A percentile compares a stretch with the other conserved stretches of the same genome.
phyloP scores from a whole-genome alignment of 345 rosid genomes.

The Jatropha curcas region DNA sequence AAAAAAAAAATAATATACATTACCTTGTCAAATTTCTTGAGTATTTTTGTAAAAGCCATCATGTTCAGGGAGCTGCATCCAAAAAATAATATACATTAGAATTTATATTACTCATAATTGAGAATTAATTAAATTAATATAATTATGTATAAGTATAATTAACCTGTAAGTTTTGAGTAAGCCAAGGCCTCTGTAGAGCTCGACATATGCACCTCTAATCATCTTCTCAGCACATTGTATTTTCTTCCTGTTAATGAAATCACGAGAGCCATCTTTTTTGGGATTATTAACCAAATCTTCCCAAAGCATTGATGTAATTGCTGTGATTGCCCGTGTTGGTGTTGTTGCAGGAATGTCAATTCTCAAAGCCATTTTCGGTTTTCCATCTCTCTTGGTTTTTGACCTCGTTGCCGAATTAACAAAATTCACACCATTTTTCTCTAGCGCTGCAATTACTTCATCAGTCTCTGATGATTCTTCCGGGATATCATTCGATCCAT shows the following conservation, averaged over 20 bases:
- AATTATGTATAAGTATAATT: not conserved
- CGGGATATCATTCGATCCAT: constrained; percentile 33
- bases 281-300: constrained; percentile 90
- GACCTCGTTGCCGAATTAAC: constrained; percentile 58
- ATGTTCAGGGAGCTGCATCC: constrained; percentile 73
- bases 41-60: constrained; percentile 83
- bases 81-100: too few relatives aligned
- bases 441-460: constrained; percentile 67
- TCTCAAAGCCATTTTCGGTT: constrained; percentile 72
- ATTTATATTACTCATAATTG: too few relatives aligned
- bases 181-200: constrained; percentile 80
- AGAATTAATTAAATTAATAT: not conserved
- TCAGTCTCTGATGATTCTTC: constrained; percentile 49
- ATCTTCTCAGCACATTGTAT: constrained; percentile 84
- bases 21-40: constrained; percentile 98
- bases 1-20: too few relatives aligned
- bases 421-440: constrained; percentile 73
- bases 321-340: constrained; percentile 58
- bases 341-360: constrained; percentile 71
- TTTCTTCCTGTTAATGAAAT: constrained; percentile 67
- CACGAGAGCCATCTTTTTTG: constrained; percentile 49
- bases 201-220: constrained; percentile 85
- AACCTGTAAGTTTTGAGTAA: constrained; percentile 77
- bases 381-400: constrained; percentile 74
- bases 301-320: constrained; percentile 70